phyloP scores from a whole-genome alignment of 2,329 filamentous ascomycete genomes.

The Juglanconis oblonga region DNA sequence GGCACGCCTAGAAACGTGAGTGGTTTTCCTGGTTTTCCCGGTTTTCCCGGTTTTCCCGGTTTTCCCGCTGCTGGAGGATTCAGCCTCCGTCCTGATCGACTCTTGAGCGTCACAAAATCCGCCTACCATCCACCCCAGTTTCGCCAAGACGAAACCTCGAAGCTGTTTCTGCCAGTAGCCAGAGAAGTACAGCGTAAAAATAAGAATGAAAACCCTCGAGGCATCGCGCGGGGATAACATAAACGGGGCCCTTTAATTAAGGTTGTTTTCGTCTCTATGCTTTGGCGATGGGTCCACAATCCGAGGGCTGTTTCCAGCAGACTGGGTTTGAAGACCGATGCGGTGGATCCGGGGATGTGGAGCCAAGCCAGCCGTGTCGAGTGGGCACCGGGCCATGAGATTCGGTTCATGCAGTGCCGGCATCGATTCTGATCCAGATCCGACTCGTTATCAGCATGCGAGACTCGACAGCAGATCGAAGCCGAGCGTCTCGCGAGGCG shows the following conservation, averaged over 20 bases:
- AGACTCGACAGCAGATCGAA: too few relatives aligned
- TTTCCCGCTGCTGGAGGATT: neutral
- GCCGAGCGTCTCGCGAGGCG: too few relatives aligned
- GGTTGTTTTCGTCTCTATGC: neutral
- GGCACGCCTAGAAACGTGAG: too few relatives aligned
- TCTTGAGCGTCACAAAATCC: neutral
- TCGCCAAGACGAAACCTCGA: slow-evolving; percentile 14
- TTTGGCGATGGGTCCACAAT: too few relatives aligned
- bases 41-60: too few relatives aligned
- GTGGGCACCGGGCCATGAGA: neutral
- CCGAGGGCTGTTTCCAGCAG: too few relatives aligned
- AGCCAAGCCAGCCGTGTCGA: neutral
- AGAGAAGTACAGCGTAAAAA: neutral
- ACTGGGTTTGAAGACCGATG: neutral
- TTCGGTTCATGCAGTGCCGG: neutral
- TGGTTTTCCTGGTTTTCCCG: neutral
- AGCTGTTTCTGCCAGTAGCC: slow-evolving; percentile 4
- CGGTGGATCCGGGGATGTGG: neutral
- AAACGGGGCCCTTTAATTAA: neutral
- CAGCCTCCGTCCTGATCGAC: neutral
- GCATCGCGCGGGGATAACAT: too few relatives aligned
- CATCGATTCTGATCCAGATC: neutral
- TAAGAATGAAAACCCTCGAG: too few relatives aligned
- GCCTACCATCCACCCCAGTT: neutral
- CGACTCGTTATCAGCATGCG: too few relatives aligned